Percentiles rank a stretch among this genome's conserved stretches.
phyloP scores from a whole-genome alignment of 345 rosid species.

The Citrus australasica region DNA sequence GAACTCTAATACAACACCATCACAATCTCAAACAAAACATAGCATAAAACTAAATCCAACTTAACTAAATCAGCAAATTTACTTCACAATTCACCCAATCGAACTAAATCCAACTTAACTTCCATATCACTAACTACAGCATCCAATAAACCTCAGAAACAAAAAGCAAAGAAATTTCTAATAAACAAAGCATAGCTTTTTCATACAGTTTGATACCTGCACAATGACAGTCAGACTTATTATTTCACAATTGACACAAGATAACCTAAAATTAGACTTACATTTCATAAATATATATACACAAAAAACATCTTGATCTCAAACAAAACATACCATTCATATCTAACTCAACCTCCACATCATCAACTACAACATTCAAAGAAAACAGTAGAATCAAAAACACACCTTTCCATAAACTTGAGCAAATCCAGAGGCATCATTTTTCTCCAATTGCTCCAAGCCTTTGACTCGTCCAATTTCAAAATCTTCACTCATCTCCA shows the following conservation, averaged over 20 bases:
- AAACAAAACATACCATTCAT: constrained; percentile 31
- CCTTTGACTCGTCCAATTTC: constrained; percentile 33
- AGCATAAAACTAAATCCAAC: neutral
- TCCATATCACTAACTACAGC: neutral
- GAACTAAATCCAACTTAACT: neutral
- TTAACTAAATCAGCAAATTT: too few species aligned
- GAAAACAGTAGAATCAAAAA: neutral
- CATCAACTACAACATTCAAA: neutral
- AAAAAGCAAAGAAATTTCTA: neutral
- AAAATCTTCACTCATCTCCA: constrained; percentile 24
- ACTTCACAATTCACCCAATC: neutral
- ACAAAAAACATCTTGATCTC: neutral
- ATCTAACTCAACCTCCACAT: neutral
- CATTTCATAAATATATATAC: neutral
- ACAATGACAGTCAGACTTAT: too few species aligned
- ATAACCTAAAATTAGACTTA: too few species aligned
- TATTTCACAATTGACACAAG: too few species aligned
- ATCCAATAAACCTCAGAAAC: too few species aligned
- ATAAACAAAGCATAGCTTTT: too few species aligned
- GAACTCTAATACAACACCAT: too few species aligned
- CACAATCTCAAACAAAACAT: neutral
- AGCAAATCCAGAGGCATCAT: constrained; percentile 27
- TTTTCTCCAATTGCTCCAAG: constrained; percentile 27
- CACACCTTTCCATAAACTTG: constrained; percentile 26
- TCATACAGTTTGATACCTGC: too few species aligned